Percentiles rank a stretch among this genome's conserved stretches.
phyloP scores from a whole-genome alignment of 331 rosid genomes.

The Erythrophleum ivorense region DNA sequence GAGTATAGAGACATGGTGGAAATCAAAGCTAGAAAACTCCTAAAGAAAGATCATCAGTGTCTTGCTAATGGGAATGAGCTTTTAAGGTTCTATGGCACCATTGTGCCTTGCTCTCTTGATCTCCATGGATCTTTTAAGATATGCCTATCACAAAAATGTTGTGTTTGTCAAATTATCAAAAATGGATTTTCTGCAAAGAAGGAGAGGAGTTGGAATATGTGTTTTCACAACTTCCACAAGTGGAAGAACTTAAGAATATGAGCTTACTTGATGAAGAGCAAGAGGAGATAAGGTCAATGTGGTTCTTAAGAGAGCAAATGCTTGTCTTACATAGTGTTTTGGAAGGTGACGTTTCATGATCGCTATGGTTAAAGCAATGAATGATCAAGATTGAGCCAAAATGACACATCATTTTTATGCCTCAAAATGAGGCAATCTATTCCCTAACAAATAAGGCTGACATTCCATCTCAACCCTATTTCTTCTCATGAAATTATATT shows the following conservation, averaged over 20 bases:
- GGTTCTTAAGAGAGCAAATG: too few relatives aligned
- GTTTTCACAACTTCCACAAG: conserved; percentile 97
- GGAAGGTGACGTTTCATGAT: too few relatives aligned
- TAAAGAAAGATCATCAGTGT: conserved; percentile 93
- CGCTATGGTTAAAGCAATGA: too few relatives aligned
- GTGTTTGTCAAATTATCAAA: conserved; percentile 88
- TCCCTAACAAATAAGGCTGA: too few relatives aligned
- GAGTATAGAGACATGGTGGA: conserved; percentile 90
- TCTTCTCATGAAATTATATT: too few relatives aligned
- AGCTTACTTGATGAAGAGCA: too few relatives aligned
- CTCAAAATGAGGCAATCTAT: too few relatives aligned
- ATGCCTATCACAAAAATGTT: conserved; percentile 73
- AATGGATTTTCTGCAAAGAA: conserved; percentile 89
- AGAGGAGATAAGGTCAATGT: too few relatives aligned
- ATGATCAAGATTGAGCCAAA: too few relatives aligned
- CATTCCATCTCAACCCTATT: too few relatives aligned
- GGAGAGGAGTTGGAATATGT: conserved; percentile 80
- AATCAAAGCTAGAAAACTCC: conserved; percentile 86
- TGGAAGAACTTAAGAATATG: conserved; percentile 62
- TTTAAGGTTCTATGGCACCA: conserved; percentile 85
- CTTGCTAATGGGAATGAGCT: conserved; percentile 97
- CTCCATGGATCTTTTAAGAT: conserved; percentile 76
- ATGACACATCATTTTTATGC: too few relatives aligned
- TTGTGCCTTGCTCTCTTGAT: conserved; percentile 76
- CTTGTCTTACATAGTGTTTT: too few relatives aligned